phyloP scores from a whole-genome alignment of 176 grass and related monocot species.

The Melocanna baccifera region DNA sequence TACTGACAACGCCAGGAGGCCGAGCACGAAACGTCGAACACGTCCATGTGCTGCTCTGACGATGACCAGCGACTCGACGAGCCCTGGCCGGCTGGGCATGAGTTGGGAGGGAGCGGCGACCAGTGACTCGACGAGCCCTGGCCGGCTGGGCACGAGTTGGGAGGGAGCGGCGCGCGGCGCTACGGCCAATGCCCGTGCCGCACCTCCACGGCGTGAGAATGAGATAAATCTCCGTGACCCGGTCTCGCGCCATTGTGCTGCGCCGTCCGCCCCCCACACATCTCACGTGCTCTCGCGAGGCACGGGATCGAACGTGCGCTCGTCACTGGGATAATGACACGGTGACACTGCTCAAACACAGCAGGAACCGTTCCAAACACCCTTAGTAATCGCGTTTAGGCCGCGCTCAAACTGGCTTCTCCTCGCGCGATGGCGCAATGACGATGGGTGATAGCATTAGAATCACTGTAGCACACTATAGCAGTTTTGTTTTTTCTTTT shows the following conservation, averaged over 20 bases:
- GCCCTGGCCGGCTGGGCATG: no score
- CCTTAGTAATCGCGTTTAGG: background rate
- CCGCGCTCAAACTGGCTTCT: no score
- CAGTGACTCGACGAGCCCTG: background rate
- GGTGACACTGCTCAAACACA: no score
- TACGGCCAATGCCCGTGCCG: background rate
- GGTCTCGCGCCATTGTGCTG: no score
- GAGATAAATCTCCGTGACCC: no score
- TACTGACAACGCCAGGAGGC: background rate
- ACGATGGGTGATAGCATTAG: no score
- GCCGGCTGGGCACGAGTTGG: no score
- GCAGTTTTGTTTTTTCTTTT: no score
- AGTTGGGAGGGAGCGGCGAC: background rate
- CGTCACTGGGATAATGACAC: background rate
- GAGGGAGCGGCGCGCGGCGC: background rate
- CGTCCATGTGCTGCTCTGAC: background rate
- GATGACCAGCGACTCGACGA: background rate
- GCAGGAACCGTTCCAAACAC: no score
- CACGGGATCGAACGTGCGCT: slow-evolving; percentile 8
- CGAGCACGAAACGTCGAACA: background rate
- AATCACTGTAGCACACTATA: no score
- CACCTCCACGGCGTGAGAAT: background rate
- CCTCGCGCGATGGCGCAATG: no score
- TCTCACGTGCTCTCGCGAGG: slow-evolving; percentile 1
- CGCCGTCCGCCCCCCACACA: background rate